Evolutionary conservation across 225 moss, liverwort and hornwort genomes (phyloP).

Genomic region (Thuidium tamariscinum): DNA sequence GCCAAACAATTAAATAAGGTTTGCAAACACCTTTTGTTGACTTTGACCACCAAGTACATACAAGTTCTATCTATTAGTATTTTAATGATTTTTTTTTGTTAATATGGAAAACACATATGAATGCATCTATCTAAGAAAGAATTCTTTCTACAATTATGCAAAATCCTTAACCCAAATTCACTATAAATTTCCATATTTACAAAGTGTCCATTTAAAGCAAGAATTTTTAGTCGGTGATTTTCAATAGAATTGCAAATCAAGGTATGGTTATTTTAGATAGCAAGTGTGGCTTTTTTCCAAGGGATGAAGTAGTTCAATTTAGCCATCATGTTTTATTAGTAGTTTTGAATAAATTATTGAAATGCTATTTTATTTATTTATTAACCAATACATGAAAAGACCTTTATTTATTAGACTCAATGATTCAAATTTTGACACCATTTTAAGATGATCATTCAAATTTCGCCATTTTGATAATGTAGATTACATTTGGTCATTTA

Average conservation of each 20-base stretch:
- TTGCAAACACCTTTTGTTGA: neutral
- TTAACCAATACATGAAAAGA: neutral
- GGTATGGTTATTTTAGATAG: neutral
- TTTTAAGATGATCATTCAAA: neutral
- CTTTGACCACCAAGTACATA: no score
- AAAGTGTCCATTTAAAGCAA: neutral
- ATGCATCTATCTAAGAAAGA: neutral
- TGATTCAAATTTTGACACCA: neutral
- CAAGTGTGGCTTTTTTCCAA: neutral
- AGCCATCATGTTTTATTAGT: neutral
- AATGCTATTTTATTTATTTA: neutral
- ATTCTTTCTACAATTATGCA: accelerated
- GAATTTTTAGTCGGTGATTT: neutral
- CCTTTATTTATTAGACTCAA: no score
- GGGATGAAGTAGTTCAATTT: accelerated
- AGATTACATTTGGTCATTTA: neutral
- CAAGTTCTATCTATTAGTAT: neutral
- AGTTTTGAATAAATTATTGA: no score
- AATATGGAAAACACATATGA: neutral
- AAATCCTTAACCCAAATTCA: neutral
- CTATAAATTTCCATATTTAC: neutral
- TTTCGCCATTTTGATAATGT: neutral
- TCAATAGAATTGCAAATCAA: neutral
- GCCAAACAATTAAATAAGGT: neutral
- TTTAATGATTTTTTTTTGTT: neutral